A percentile compares a stretch with the other conserved stretches of the same genome.
Conservation (phyloP, 1,284 basidiomycete species). For the Cryptococcus jaspeensis region DNA sequence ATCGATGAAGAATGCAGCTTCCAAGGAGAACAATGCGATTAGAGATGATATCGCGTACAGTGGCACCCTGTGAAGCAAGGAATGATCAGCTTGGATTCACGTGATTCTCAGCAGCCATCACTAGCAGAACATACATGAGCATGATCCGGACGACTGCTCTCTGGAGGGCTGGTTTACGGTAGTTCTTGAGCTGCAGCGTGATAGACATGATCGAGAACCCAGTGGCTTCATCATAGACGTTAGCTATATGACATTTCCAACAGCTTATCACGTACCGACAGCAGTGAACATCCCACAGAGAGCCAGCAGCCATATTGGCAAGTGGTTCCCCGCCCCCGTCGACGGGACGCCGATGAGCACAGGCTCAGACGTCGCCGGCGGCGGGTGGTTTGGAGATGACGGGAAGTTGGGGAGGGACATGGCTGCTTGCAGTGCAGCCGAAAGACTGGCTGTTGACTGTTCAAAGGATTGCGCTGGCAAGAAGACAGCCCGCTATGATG, state of each 20-base stretch:
- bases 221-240: slow-evolving; percentile 58
- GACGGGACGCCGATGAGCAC: slow-evolving; percentile 17
- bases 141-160: slow-evolving; percentile 90
- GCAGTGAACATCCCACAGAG: slow-evolving; percentile 48
- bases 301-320: slow-evolving; percentile 45
- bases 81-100: background rate
- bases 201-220: slow-evolving; percentile 78
- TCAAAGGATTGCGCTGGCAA: too few relatives aligned
- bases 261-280: slow-evolving; percentile 36
- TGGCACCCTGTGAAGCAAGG: slow-evolving; percentile 61
- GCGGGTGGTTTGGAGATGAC: slow-evolving; percentile 11
- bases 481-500: too few relatives aligned
- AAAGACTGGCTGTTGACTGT: too few relatives aligned
- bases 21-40: slow-evolving; percentile 89
- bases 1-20: slow-evolving; percentile 95
- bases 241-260: background rate
- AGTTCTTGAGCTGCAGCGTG: slow-evolving; percentile 84
- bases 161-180: slow-evolving; percentile 77
- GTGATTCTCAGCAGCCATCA: background rate
- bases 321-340: slow-evolving; percentile 41
- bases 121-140: slow-evolving; percentile 63
- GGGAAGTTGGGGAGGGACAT: slow-evolving; percentile 46
- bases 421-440: background rate
- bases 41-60: slow-evolving; percentile 87
- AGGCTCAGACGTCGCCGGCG: slow-evolving; percentile 12